A percentile compares a stretch with the other conserved stretches of the same genome.
phyloP scores from a whole-genome alignment of 495 filamentous ascomycete species.

The Talaromyces adpressus region DNA sequence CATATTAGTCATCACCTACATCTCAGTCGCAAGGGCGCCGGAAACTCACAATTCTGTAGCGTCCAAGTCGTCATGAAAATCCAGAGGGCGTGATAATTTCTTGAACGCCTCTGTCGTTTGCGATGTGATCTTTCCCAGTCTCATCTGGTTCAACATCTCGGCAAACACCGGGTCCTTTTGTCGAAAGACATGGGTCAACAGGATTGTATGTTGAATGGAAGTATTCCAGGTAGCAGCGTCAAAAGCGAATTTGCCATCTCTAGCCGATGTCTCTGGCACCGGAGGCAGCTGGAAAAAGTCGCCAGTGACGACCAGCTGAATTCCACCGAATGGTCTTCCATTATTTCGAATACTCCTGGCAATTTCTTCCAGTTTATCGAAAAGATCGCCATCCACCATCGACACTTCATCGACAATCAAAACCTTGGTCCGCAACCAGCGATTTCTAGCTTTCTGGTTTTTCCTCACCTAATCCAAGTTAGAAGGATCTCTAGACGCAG shows the following conservation, averaged over 20 bases:
- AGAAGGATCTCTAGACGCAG: slow-evolving; percentile 5
- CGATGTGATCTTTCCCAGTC: slow-evolving; percentile 69
- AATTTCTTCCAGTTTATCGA: slow-evolving; percentile 90
- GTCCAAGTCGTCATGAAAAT: slow-evolving; percentile 69
- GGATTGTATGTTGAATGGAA: slow-evolving; percentile 90
- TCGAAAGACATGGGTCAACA: slow-evolving; percentile 90
- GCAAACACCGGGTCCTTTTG: slow-evolving; percentile 92
- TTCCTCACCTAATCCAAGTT: slow-evolving; percentile 53
- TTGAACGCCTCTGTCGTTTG: slow-evolving; percentile 66
- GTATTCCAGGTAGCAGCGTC: slow-evolving; percentile 87
- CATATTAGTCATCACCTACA: not conserved
- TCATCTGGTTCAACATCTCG: slow-evolving; percentile 94
- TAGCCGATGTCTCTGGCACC: slow-evolving; percentile 67
- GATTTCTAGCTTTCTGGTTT: slow-evolving; percentile 77
- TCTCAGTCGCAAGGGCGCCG: not conserved
- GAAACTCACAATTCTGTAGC: slow-evolving; percentile 75
- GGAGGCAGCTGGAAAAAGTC: slow-evolving; percentile 98
- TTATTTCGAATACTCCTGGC: slow-evolving; percentile 78
- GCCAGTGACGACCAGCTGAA: slow-evolving; percentile 91
- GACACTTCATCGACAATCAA: slow-evolving; percentile 93
- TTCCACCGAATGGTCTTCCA: slow-evolving; percentile 88
- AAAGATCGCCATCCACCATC: slow-evolving; percentile 96
- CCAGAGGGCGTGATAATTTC: slow-evolving; percentile 58
- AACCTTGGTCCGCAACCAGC: slow-evolving; percentile 83
- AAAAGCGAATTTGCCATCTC: slow-evolving; percentile 80